Base-by-base conservation (phyloP, 768 basidiomycete genomes). In the Thelephora aurantiotincta region DNA sequence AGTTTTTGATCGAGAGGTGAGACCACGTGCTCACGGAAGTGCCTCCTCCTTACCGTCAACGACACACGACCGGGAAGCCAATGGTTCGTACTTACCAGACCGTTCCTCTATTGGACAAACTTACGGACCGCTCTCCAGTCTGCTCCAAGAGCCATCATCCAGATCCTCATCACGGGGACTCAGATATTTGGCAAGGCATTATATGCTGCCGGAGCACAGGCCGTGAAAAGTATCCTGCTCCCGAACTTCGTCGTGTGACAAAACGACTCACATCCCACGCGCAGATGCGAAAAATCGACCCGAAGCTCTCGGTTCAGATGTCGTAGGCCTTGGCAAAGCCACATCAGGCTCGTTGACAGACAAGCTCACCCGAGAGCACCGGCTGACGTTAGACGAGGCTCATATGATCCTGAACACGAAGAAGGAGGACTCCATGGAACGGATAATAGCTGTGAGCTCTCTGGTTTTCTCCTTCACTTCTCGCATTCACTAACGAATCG, bases 301-400 rank as follows among this genome's bases (percentile, higher is more conserved):
- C 52, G 80, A 86, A 48, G 78, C 71, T 2, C 64, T 80, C n/a
- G 77, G 75, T 18, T 66, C 70, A 33, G 86, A 88, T 50, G 77
- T 75, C 16, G 78, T 77, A 12, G 88, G 88, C 35, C 74, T 87
- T 14, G 77, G 80, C 35, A 68, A 82, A 44, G 85, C 87, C 14
- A 84, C 69, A 11, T 80, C 84, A 12, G 74, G 73, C n/a, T 86
- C 85, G 20, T 53, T 70, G 6, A 86, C 84, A 11, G 89, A 92
- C 71, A 78, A 75, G 57, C 67, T 96, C 35, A 90, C 88, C 46
- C 76, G 82, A 53, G 77, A 86, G 53, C 80, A 91, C 57, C 79
- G 82, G 45, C 93, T 99, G 92, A 91, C 90, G 6, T 57, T 94
- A 55, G 93, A 97, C 55, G 96, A 99, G 67, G 96, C 94, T 16